A percentile compares a stretch with the other conserved stretches of the same genome.
Evolutionary conservation across 495 filamentous ascomycete genomes (phyloP).

Genomic region (Platismatia glauca): DNA sequence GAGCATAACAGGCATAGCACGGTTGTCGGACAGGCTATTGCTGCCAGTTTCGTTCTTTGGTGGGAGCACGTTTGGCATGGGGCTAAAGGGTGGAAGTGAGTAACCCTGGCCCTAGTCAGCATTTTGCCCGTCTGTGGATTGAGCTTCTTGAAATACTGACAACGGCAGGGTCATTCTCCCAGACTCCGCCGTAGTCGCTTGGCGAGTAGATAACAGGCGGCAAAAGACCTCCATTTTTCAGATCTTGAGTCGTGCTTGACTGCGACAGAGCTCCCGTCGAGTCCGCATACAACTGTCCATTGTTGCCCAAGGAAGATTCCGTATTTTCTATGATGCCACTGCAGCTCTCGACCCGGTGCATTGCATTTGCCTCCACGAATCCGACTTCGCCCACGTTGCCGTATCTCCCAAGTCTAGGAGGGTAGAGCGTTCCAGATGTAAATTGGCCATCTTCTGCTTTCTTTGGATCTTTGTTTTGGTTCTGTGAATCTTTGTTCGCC

Average conservation of each 20-base stretch:
- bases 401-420: constrained; percentile 18
- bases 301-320: constrained; percentile 1
- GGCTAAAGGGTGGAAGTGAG: constrained; percentile 25
- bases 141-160: constrained; percentile 14
- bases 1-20: background rate
- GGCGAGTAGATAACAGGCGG: constrained; percentile 18
- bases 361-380: constrained; percentile 15
- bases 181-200: constrained; percentile 22
- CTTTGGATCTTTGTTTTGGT: background rate
- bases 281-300: background rate
- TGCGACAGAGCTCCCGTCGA: constrained; percentile 5
- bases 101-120: constrained; percentile 18
- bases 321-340: constrained; percentile 22
- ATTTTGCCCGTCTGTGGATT: background rate
- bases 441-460: constrained; percentile 1
- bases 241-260: background rate
- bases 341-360: constrained; percentile 21
- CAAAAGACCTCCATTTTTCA: constrained; percentile 8
- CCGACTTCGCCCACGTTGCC: constrained; percentile 19
- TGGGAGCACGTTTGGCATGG: constrained; percentile 9
- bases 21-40: background rate
- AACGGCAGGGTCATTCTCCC: constrained; percentile 27
- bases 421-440: constrained; percentile 14
- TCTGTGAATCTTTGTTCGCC: background rate
- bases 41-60: background rate